Conservation (phyloP, 106 monocot species). For the Vanilla planifolia region DNA sequence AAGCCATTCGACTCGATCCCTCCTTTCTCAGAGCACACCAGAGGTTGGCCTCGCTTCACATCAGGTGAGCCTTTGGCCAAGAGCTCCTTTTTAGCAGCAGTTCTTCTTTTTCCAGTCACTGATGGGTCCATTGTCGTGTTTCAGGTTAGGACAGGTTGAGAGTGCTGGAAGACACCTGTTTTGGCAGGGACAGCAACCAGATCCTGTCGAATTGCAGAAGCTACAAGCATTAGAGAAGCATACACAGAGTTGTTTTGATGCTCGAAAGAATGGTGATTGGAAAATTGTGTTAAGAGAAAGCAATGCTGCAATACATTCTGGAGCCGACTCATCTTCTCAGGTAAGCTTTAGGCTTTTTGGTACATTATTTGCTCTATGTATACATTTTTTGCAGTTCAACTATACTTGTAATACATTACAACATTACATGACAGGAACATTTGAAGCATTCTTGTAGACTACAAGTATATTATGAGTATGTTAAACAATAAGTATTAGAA, state of each 20-base stretch:
- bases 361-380: not conserved
- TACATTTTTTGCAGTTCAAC: not conserved
- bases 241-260: conserved; percentile 29
- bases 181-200: conserved; percentile 25
- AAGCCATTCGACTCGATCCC: conserved; percentile 63
- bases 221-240: conserved; percentile 51
- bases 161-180: conserved; percentile 41
- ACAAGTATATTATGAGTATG: too few relatives aligned
- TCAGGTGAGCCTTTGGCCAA: conserved; percentile 31
- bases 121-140: not conserved
- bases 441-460: too few relatives aligned
- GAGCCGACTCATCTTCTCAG: conserved; percentile 51
- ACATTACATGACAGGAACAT: too few relatives aligned
- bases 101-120: not conserved
- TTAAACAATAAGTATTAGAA: too few relatives aligned
- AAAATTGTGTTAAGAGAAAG: conserved; percentile 47
- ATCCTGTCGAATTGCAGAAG: conserved; percentile 45
- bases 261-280: conserved; percentile 52
- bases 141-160: conserved; percentile 61
- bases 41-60: conserved; percentile 43
- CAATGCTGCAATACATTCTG: conserved; percentile 51
- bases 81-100: not conserved
- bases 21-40: conserved; percentile 48
- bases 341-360: conserved; percentile 13
- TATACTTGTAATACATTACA: not conserved